Conservation (phyloP, 768 basidiomycete species). For the Boletus rubroflammeus region DNA sequence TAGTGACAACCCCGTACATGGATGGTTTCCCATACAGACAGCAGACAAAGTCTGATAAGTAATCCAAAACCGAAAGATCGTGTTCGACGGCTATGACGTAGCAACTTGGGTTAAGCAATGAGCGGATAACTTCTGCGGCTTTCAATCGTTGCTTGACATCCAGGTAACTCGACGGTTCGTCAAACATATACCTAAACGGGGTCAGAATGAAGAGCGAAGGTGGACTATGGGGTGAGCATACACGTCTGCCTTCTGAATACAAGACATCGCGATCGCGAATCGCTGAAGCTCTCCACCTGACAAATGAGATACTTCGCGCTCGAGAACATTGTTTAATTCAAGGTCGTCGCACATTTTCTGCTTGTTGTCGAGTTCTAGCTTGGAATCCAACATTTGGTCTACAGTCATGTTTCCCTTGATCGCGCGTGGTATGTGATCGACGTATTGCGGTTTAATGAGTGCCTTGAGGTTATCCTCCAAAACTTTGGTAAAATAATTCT, state of each 20-base stretch:
- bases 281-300: constrained; percentile 97
- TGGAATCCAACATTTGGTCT: constrained; percentile 86
- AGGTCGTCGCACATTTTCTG: constrained; percentile 80
- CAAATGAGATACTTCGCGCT: constrained; percentile 79
- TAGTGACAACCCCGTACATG: constrained; percentile 97
- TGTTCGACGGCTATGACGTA: constrained; percentile 99
- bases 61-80: constrained; percentile 96
- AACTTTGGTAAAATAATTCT: constrained; percentile 99
- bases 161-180: constrained; percentile 97
- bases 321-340: constrained; percentile 82
- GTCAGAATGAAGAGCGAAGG: constrained; percentile 1
- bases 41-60: constrained; percentile 97
- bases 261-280: constrained; percentile 97
- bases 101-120: constrained; percentile 73
- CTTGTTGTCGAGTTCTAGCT: constrained; percentile 87
- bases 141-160: constrained; percentile 94
- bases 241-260: constrained; percentile 94
- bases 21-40: constrained; percentile 96
- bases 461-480: constrained; percentile 98
- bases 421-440: constrained; percentile 95
- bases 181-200: constrained; percentile 86
- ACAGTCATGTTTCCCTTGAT: constrained; percentile 91
- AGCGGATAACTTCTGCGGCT: constrained; percentile 93
- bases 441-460: constrained; percentile 99
- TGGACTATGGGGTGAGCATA: constrained; percentile 39